These are phyloP conservation scores for Myotisia sp. DNA, from an alignment of 2,329 filamentous ascomycete genomes.

Conservation along the genomic window DNA sequence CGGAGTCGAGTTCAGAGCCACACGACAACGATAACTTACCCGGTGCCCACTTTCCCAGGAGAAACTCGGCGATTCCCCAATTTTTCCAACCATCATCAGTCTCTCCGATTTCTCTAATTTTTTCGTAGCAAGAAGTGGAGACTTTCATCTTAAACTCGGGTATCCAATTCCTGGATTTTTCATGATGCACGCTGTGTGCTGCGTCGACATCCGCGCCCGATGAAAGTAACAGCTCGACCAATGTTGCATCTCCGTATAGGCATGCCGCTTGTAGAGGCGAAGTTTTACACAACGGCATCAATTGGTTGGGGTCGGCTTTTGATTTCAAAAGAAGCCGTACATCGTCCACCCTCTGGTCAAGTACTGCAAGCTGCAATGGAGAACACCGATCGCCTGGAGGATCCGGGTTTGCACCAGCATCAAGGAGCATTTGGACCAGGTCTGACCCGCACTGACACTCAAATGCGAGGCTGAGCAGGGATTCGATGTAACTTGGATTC, in stretches of 20 bases:
- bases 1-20: constrained; percentile 7
- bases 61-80: constrained; percentile 13
- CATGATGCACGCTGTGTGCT: background rate
- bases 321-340: constrained; percentile 11
- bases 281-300: constrained; percentile 1
- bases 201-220: constrained; percentile 4
- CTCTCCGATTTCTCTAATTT: constrained; percentile 12
- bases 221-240: constrained; percentile 6
- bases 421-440: constrained; percentile 12
- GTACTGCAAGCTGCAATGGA: constrained; percentile 11
- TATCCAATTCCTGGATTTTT: no score
- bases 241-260: background rate
- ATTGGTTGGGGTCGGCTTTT: constrained; percentile 11
- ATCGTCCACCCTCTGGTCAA: constrained; percentile 7
- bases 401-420: constrained; percentile 13
- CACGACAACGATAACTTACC: constrained; percentile 12
- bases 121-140: background rate
- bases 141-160: no score
- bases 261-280: constrained; percentile 5
- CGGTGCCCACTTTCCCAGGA: constrained; percentile 14
- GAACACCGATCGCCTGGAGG: constrained; percentile 6
- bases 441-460: constrained; percentile 5
- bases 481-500: background rate
- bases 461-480: background rate
- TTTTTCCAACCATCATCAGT: no score